These are phyloP conservation scores for Exophiala sideris DNA, from an alignment of 2,329 filamentous ascomycete species.

Conservation along the genomic window DNA sequence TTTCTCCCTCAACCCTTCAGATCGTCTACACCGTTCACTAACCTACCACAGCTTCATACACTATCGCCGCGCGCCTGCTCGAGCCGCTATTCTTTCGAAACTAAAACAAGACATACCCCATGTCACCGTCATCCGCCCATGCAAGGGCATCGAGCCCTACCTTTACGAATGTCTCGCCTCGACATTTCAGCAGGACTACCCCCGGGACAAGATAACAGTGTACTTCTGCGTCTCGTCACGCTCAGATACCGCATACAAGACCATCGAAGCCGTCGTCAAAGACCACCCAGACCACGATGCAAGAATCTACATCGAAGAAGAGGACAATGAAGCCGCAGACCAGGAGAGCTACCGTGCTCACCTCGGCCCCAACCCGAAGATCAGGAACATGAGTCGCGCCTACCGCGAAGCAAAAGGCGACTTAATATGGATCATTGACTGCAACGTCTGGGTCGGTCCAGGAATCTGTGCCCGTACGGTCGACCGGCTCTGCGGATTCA, in stretches of 20 bases:
- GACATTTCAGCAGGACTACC: slow-evolving; percentile 79
- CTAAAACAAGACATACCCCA: slow-evolving; percentile 60
- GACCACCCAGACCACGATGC: slow-evolving; percentile 73
- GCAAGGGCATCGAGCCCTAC: slow-evolving; percentile 85
- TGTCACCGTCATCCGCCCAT: slow-evolving; percentile 86
- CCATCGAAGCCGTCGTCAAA: slow-evolving; percentile 66
- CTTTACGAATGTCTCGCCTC: slow-evolving; percentile 91
- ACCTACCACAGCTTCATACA: slow-evolving; percentile 49
- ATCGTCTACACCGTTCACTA: slow-evolving; percentile 11
- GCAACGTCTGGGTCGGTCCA: slow-evolving; percentile 86
- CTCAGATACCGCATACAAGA: slow-evolving; percentile 71
- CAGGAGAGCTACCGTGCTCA: slow-evolving; percentile 47
- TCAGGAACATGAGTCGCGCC: slow-evolving; percentile 89
- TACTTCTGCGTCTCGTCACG: slow-evolving; percentile 76
- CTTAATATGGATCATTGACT: slow-evolving; percentile 91
- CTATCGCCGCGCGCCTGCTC: slow-evolving; percentile 47
- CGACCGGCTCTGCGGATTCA: slow-evolving; percentile 73
- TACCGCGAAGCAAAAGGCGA: slow-evolving; percentile 86
- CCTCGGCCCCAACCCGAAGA: slow-evolving; percentile 96
- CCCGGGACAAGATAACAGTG: slow-evolving; percentile 69
- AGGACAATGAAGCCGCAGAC: slow-evolving; percentile 59
- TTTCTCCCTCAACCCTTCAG: slow-evolving; percentile 15
- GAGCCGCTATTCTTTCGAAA: slow-evolving; percentile 40
- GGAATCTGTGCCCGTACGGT: slow-evolving; percentile 85
- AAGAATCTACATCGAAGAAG: slow-evolving; percentile 72